Conservation (phyloP, 768 basidiomycete genomes). For the Amanita molliuscula region DNA sequence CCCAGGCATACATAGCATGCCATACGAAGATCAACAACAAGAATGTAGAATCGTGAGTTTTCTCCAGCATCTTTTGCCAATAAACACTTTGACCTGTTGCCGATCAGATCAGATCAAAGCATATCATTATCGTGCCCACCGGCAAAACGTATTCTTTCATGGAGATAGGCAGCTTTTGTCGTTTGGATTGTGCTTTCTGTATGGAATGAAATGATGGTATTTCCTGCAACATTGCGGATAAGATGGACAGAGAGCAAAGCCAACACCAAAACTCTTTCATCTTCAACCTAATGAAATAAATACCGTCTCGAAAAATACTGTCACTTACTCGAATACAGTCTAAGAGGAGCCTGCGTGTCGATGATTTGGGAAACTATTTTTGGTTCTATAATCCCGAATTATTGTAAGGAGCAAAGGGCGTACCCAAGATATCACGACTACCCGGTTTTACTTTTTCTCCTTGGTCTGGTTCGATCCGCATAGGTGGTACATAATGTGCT, state of each 20-base stretch:
- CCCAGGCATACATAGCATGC: constrained; percentile 56
- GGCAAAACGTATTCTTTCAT: constrained; percentile 37
- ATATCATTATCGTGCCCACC: constrained; percentile 13
- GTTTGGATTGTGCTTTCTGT: constrained; percentile 24
- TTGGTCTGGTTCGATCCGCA: constrained; percentile 8
- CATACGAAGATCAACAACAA: constrained; percentile 42
- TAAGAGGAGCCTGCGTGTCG: constrained; percentile 30
- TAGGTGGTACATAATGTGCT: constrained; percentile 10
- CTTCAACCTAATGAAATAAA: neutral
- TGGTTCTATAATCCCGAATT: neutral
- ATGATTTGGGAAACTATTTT: constrained; percentile 13
- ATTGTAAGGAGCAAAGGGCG: neutral
- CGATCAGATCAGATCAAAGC: neutral
- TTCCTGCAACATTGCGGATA: constrained; percentile 32
- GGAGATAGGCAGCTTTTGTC: constrained; percentile 31
- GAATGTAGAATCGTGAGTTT: constrained; percentile 44
- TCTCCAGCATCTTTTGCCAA: constrained; percentile 31
- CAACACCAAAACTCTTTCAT: constrained; percentile 24
- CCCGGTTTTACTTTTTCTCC: too few species aligned
- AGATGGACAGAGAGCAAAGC: constrained; percentile 40
- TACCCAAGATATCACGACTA: neutral
- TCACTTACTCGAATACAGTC: constrained; percentile 1
- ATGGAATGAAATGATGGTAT: constrained; percentile 42
- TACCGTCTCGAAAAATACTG: neutral
- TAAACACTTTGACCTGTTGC: constrained; percentile 31